phyloP scores from a whole-genome alignment of 2,329 filamentous ascomycete species.

The Sporothrix euskadiensis region DNA sequence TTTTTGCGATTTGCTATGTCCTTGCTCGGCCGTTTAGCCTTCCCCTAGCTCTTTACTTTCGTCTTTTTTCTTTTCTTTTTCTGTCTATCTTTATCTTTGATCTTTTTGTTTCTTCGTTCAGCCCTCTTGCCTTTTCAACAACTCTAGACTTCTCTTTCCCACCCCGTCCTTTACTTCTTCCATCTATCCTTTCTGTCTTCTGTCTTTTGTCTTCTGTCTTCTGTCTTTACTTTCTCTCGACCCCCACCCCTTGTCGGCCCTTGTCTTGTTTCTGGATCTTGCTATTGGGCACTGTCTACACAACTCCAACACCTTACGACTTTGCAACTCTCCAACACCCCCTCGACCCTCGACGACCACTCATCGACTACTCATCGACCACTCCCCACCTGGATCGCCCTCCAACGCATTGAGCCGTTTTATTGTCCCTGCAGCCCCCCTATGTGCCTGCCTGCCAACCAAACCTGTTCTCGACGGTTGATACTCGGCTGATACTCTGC shows the following conservation, averaged over 20 bases:
- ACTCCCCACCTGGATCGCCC: conserved; percentile 8
- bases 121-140: not conserved
- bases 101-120: conserved; percentile 27
- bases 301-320: not conserved
- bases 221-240: not conserved
- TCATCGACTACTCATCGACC: not conserved
- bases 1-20: conserved; percentile 16
- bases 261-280: conserved; percentile 12
- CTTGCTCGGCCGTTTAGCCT: conserved; percentile 10
- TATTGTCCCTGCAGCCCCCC: not conserved
- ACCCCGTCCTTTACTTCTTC: not conserved
- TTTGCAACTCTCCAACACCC: not conserved
- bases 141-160: not conserved
- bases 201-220: not conserved
- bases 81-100: conserved; percentile 17
- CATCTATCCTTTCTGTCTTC: not conserved
- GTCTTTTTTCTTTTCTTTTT: conserved; percentile 5
- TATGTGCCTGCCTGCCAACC: not conserved
- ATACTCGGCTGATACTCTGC: conserved; percentile 2
- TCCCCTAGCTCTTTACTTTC: conserved; percentile 14
- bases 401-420: conserved; percentile 16
- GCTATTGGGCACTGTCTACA: conserved; percentile 5
- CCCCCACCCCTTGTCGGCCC: conserved; percentile 5
- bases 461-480: not conserved
- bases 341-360: not conserved